phyloP scores from a whole-genome alignment of 2,329 filamentous ascomycete species.

The Aspergillus spinulosporus region DNA sequence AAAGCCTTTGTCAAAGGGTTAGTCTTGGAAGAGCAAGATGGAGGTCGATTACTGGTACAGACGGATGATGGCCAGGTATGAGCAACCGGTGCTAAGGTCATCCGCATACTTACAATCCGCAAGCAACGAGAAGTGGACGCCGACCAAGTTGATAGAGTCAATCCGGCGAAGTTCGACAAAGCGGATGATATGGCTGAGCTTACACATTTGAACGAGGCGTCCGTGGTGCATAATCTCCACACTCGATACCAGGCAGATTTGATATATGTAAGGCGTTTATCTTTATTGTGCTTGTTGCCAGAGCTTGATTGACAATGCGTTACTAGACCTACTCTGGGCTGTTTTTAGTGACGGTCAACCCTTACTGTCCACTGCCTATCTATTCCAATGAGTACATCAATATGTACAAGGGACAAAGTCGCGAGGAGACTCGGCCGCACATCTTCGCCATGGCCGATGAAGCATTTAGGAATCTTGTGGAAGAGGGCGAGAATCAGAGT shows the following conservation, averaged over 20 bases:
- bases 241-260: conserved; percentile 93
- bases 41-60: conserved; percentile 74
- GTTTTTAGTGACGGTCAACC: conserved; percentile 95
- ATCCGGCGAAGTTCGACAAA: conserved; percentile 99
- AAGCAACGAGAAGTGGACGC: conserved; percentile 83
- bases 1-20: conserved; percentile 89
- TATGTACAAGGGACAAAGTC: conserved; percentile 89
- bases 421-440: conserved; percentile 94
- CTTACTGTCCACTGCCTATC: conserved; percentile 90
- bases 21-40: conserved; percentile 77
- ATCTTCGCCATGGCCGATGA: conserved; percentile 98
- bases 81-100: conserved; percentile 18
- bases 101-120: conserved; percentile 24
- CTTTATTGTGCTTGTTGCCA: background rate
- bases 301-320: background rate
- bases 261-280: conserved; percentile 65
- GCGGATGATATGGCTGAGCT: conserved; percentile 99
- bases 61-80: conserved; percentile 87
- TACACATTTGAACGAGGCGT: conserved; percentile 95
- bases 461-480: conserved; percentile 91
- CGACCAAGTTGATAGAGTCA: conserved; percentile 96
- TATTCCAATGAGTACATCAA: conserved; percentile 97
- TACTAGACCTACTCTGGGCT: conserved; percentile 86
- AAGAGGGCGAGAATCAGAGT: conserved; percentile 94
- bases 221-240: conserved; percentile 94